Percentiles rank a stretch among this genome's conserved stretches.
phyloP scores from a whole-genome alignment of 345 rosid genomes.

The Atalantia buxifolia region DNA sequence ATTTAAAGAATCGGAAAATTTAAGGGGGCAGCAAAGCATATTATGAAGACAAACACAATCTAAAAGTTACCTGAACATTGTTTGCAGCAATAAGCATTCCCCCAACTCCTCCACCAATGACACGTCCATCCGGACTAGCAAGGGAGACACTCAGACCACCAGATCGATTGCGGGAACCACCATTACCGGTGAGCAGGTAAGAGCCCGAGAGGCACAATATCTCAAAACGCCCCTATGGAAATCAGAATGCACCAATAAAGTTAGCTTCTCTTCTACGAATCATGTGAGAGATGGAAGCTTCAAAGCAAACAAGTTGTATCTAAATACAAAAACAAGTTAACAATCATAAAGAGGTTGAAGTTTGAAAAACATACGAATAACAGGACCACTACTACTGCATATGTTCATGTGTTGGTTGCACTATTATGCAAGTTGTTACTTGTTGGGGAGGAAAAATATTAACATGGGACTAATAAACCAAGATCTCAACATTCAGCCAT shows the following conservation, averaged over 20 bases:
- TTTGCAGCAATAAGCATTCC: slow-evolving; percentile 91
- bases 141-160: slow-evolving; percentile 87
- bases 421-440: background rate
- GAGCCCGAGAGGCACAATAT: slow-evolving; percentile 82
- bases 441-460: background rate
- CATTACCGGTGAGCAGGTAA: slow-evolving; percentile 42
- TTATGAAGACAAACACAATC: background rate
- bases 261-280: background rate
- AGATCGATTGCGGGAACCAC: slow-evolving; percentile 50
- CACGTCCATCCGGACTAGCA: slow-evolving; percentile 92
- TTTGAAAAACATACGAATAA: background rate
- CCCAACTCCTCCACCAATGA: slow-evolving; percentile 91
- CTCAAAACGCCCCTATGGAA: slow-evolving; percentile 80
- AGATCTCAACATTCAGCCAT: background rate
- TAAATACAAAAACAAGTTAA: background rate
- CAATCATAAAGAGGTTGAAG: background rate
- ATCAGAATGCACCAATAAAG: slow-evolving; percentile 11
- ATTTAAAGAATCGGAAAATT: background rate
- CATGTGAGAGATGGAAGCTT: background rate
- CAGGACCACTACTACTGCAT: background rate
- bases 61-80: slow-evolving; percentile 68
- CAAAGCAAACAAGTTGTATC: background rate
- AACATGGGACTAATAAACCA: background rate
- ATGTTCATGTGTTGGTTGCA: background rate
- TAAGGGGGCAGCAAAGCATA: background rate